A percentile compares a stretch with the other conserved stretches of the same genome.
Evolutionary conservation across 768 basidiomycete species (phyloP).

Genomic region (Agrocybe chaxingu): DNA sequence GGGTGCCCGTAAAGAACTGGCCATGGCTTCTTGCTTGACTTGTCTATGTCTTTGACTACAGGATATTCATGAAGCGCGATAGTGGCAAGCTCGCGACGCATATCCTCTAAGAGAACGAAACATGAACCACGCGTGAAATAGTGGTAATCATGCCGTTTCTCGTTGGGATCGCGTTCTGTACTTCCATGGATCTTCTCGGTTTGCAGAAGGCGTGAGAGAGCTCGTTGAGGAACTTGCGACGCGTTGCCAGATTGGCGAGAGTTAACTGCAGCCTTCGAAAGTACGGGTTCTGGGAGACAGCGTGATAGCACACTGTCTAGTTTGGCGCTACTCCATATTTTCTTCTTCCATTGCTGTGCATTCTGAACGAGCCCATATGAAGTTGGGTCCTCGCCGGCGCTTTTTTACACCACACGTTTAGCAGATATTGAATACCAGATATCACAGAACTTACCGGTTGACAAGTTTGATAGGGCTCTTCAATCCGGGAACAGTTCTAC

Average conservation of each 20-base stretch:
- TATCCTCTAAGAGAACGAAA: conserved; percentile 92
- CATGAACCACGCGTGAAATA: conserved; percentile 78
- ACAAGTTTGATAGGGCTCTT: conserved; percentile 68
- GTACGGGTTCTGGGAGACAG: conserved; percentile 42
- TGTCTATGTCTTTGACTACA: conserved; percentile 48
- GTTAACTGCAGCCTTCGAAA: conserved; percentile 18
- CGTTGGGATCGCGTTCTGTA: conserved; percentile 87
- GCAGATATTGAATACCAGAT: neutral
- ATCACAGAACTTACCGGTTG: conserved; percentile 40
- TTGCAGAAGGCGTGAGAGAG: conserved; percentile 63
- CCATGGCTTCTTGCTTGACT: conserved; percentile 61
- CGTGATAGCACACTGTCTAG: conserved; percentile 70
- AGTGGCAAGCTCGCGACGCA: conserved; percentile 78
- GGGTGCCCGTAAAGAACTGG: conserved; percentile 83
- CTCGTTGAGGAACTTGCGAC: conserved; percentile 36
- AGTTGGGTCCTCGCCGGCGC: conserved; percentile 23
- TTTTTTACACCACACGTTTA: conserved; percentile 15
- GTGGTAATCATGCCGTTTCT: conserved; percentile 81
- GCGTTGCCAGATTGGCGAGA: conserved; percentile 26
- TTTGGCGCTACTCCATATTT: conserved; percentile 81
- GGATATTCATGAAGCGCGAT: conserved; percentile 83
- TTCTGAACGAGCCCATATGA: conserved; percentile 56
- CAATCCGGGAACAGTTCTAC: conserved; percentile 26
- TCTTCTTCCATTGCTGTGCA: conserved; percentile 70
- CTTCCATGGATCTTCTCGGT: conserved; percentile 85